Evolutionary conservation across 148 eudicot genomes (phyloP), one percentile per base, ranked within the genome.

Genomic region (Arbutus unedo): DNA sequence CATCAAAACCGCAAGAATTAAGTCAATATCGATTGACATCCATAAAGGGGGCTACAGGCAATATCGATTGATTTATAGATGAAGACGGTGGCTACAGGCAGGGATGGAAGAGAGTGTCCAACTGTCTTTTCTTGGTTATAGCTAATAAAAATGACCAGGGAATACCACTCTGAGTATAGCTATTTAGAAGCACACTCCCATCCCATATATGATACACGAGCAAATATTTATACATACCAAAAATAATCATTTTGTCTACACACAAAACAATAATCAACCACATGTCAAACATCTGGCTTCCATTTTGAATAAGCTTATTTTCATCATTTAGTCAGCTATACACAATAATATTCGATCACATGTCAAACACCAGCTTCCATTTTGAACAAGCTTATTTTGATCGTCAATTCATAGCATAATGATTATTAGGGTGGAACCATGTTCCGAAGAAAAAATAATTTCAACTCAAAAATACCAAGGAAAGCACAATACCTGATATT

Each of bases 401-500:
- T 59, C 13, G 4, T n/a, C 38, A 43, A 78, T 56, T 41, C 50
- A 56, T 43, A 54, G 44, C 78, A 50, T 7, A 15, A 23, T 50
- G 41, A 21, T 76, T 15, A 76, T 25, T 1, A 66, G 3, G 70
- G 43, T 15, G 38, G 71, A 66, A 16, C 71, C 9, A 14, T 25
- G 5, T 49, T 50, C 15, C 8, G 9, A 54, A 19, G 51, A 57
- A 11, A 78, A 57, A 64, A 57, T 18, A 38, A 77, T 16, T 18
- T 47, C 19, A 64, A 62, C 31, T 25, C 15, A 14, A 48, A 80
- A 25, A 23, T 48, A 50, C n/a, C n/a, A 71, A 55, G 53, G 15
- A 71, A 31, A 67, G 66, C 71, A 47, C 62, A 79, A 43, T 55
- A 94, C 99, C 98, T 96, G 99, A 88, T 87, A 96, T 86, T 96